These are phyloP conservation scores for Globisporangium middletonii DNA, from an alignment of 352 stramenopile genomes.

Conservation along the genomic window DNA sequence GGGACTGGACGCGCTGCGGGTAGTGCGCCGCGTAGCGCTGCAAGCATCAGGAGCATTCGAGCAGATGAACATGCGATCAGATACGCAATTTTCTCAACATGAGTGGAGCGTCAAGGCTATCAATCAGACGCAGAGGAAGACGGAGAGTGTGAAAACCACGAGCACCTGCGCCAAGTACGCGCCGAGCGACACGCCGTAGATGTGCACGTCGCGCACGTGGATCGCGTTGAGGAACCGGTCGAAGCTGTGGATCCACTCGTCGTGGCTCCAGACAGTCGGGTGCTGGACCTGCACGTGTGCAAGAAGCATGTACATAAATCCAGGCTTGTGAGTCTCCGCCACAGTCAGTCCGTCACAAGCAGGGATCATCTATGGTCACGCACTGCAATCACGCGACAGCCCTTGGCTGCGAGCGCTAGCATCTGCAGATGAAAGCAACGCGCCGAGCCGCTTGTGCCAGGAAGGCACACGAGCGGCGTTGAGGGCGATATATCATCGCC, in stretches of 20 bases:
- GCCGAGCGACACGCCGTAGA: constrained; percentile 67
- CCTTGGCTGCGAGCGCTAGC: constrained; percentile 38
- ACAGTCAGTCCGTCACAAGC: background rate
- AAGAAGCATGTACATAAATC: background rate
- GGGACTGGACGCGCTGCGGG: constrained; percentile 45
- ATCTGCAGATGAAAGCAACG: constrained; percentile 59
- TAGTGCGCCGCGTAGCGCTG: constrained; percentile 59
- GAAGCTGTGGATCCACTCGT: constrained; percentile 82
- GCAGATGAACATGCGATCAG: background rate
- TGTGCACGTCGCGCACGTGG: constrained; percentile 44
- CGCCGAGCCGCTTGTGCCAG: constrained; percentile 43
- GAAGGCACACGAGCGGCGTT: constrained; percentile 55
- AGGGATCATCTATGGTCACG: background rate
- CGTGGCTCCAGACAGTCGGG: constrained; percentile 66
- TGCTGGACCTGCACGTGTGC: constrained; percentile 39
- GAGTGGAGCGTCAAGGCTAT: background rate
- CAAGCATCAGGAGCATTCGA: background rate
- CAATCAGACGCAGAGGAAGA: background rate
- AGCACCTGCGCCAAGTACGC: constrained; percentile 63
- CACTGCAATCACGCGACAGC: constrained; percentile 62
- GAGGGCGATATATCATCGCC: constrained; percentile 4
- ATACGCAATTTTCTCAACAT: background rate
- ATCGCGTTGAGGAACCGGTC: constrained; percentile 70
- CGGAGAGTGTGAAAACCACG: background rate
- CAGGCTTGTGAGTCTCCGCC: background rate